Evolutionary conservation across 2,329 filamentous ascomycete species (phyloP), one percentile per base, ranked within the genome.

Genomic region (Hypoxylon sp.): DNA sequence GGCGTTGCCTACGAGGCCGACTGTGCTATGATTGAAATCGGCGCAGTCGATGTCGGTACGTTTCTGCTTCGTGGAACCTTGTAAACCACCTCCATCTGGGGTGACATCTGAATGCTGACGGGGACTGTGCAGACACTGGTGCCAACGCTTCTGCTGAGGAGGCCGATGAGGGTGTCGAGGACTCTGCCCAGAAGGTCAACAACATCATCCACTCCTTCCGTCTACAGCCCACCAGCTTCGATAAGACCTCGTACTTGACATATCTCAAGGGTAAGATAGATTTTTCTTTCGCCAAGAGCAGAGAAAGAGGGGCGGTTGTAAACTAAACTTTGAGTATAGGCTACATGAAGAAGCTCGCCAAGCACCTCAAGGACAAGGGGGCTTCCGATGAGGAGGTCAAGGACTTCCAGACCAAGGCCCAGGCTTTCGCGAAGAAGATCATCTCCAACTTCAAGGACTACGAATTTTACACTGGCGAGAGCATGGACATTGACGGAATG

Each of bases 81-180:
- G 35, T 29, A 33, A 14, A 19, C 6, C 6, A 51, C 19, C 39
- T 37, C 14, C 14, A 24, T 24, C 31, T 3, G 24, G 19, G 6
- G 8, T 44, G 54, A 46, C 37, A 57, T 6, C 31, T 33, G 2
- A 39, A 29, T 6, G 51, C 64, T 69, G 51, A 65, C 39, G 57
- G 44, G 44, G 29, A 42, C 47, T 48, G 39, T 62, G 33, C 63
- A 94, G 92, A 96, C 82, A 96, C 88, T 78, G 96, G 96, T 82
- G 96, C 94, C 87, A 99, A 99, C 84, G 93, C 96, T 76, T 98
- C 95, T 77, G 94, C 96, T 70, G 96, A 98, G 86, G 95, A 92
- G 81, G 92, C 86, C 62, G 92, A 91, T 0, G 93, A 94, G 76
- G 91, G 81, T 73, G 76, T 90, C 76, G 94, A 97, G 54, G 94